Base-by-base conservation (phyloP, 306 rosid genomes). In the Trichosanthes truncata region DNA sequence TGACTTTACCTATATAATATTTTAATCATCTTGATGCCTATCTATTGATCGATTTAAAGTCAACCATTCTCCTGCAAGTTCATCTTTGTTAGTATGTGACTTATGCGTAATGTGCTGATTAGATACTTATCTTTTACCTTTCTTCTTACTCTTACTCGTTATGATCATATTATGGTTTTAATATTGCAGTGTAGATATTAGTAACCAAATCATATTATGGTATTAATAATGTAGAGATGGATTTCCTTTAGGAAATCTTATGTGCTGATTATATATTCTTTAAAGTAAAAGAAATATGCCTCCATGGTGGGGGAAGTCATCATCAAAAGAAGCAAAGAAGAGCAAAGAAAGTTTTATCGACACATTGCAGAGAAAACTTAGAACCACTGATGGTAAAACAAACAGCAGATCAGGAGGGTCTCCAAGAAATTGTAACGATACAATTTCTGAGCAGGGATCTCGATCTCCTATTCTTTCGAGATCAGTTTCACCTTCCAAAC, bases 241-340 rank as follows among this genome's bases (percentile, higher is more conserved):
- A 25, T 57, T 23, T 62, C 74, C 55, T 45, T 9, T 78, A 43
- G 59, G 52, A 51, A 55, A 76, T 78, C 52, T 61, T 41, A 29
- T 49, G 45, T 61, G 69, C 60, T 60, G 60, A 48, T 29, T 73
- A 8, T 26, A 31, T 48, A 71, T 73, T 73, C 25, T 78, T 45
- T 43, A 23, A 57, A 62, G 29, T 57, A 48, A 38, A 79, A 21
- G 63, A 31, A 78, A 62, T 31, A 94, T 94, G 98, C 95, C 87
- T 87, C 75, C 92, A 72, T 91, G 98, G 98, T 89, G 93, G 97
- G 96, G 87, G 29, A 94, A 87, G 84, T 87, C 89, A 25, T 87
- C 95, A 33, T 89, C 97, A 77, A 94, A 92, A 89, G 97, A 92
- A 82, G 88, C 81, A 51, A 91, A 91, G 88, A 92, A 89, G 65